Evolutionary conservation across 2,329 filamentous ascomycete genomes (phyloP), one percentile per base, ranked within the genome.

Genomic region (Cordyceps tenuipes): DNA sequence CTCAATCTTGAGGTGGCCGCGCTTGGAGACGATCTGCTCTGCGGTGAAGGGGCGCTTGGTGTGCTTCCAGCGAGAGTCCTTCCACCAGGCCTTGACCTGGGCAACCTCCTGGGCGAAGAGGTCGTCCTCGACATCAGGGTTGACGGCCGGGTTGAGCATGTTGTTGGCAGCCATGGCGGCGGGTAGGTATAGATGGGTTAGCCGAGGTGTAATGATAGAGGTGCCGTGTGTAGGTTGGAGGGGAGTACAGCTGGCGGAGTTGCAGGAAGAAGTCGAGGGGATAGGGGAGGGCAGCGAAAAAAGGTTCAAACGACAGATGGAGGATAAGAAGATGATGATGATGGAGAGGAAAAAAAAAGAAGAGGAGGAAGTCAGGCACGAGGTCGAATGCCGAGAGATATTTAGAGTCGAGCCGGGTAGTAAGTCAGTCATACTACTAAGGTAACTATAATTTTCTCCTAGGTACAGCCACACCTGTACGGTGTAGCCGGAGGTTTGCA

Each of bases 11-110:
- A 99, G 79, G 70, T 89, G 92, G 61, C 94, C 94, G 70, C 94
- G 83, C 84, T 99, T 99, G 57, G 90, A 87, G 64, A 96, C 94
- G 70, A 99, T 97, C 77, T 96, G 90, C 81, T 97, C 94, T 36
- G 94, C 91, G 4, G 92, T 96, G 74, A 94, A 99, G 26, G 94
- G 87, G 61, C 94, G 84, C 78, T 89, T 92, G 68, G 94, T 99
- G 76, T 90, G 85, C 72, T 90, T 84, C 94, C 94, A 99, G 81
- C 94, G 84, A 61, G 91, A 84, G 68, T 95, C 90, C 57, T 80
- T 82, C 94, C 94, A 99, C 94, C 94, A 99, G 74, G 88, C 78
- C 83, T 97, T 90, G 66, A 97, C 88, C 66, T 88, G 85, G 68
- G 88, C 85, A 62, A 97, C 91, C 73, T 99, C 94, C 66, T 88